phyloP scores from a whole-genome alignment of 2,329 filamentous ascomycete species.

The Eurotiales sp. region DNA sequence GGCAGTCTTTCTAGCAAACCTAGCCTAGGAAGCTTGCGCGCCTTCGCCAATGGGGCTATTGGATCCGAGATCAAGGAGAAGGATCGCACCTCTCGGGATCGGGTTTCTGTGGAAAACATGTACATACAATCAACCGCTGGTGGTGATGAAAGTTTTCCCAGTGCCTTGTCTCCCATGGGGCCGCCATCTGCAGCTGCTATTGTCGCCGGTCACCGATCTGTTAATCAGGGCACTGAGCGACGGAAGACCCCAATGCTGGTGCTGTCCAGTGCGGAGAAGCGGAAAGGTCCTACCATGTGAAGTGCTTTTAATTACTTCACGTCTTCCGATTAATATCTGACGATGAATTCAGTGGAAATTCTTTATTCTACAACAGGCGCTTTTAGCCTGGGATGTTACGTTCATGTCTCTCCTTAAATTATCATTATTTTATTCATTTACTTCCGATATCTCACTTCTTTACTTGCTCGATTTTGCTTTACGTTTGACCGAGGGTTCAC shows the following conservation, averaged over 20 bases:
- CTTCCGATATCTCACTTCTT: not conserved
- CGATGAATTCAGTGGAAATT: slow-evolving; percentile 3
- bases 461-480: slow-evolving; percentile 1
- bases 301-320: not conserved
- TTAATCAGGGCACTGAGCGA: slow-evolving; percentile 54
- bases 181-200: slow-evolving; percentile 38
- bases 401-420: slow-evolving; percentile 12
- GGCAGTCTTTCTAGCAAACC: slow-evolving; percentile 75
- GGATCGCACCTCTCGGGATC: slow-evolving; percentile 52
- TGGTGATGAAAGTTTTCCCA: slow-evolving; percentile 54
- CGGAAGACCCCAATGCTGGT: slow-evolving; percentile 85
- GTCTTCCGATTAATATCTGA: slow-evolving; percentile 4
- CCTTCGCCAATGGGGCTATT: slow-evolving; percentile 77
- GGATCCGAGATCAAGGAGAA: slow-evolving; percentile 82
- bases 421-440: not conserved
- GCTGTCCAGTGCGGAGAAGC: slow-evolving; percentile 84
- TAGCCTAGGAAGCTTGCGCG: slow-evolving; percentile 70
- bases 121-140: slow-evolving; percentile 56
- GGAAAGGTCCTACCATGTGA: slow-evolving; percentile 63
- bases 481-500: not conserved
- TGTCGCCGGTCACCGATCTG: slow-evolving; percentile 54
- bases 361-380: slow-evolving; percentile 1
- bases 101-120: slow-evolving; percentile 50
- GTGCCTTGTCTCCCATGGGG: slow-evolving; percentile 26
- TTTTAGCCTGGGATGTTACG: slow-evolving; percentile 5